Conservation (phyloP, 1,284 basidiomycete species). For the Earliella scabrosa region DNA sequence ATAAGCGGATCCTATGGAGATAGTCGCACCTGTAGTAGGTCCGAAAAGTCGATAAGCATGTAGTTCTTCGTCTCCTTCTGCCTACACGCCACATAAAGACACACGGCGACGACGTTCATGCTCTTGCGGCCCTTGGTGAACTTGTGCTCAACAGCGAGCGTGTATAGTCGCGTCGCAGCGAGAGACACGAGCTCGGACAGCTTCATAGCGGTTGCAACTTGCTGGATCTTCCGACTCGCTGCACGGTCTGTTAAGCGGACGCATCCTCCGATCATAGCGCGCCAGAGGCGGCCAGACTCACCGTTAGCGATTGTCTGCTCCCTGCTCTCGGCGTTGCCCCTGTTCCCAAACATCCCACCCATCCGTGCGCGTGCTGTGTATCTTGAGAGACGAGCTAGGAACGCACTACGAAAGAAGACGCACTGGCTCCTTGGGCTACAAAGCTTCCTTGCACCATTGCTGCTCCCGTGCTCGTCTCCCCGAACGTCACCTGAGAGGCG, state of each 20-base stretch:
- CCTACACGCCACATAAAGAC: slow-evolving; percentile 93
- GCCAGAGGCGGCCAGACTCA: slow-evolving; percentile 38
- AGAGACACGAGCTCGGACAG: slow-evolving; percentile 83
- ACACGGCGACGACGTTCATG: slow-evolving; percentile 93
- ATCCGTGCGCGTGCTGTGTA: slow-evolving; percentile 81
- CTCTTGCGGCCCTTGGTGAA: slow-evolving; percentile 94
- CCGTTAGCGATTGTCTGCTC: slow-evolving; percentile 92
- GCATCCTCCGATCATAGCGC: background rate
- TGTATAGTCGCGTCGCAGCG: slow-evolving; percentile 88
- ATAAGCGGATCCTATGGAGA: background rate
- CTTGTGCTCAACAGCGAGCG: slow-evolving; percentile 91
- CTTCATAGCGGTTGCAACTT: slow-evolving; percentile 78
- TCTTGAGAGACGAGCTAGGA: background rate
- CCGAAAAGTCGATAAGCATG: slow-evolving; percentile 99
- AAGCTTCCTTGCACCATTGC: slow-evolving; percentile 96
- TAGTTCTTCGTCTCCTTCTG: slow-evolving; percentile 90
- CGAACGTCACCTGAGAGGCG: slow-evolving; percentile 77
- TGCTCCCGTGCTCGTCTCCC: slow-evolving; percentile 90
- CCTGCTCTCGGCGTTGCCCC: slow-evolving; percentile 76
- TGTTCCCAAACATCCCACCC: slow-evolving; percentile 79
- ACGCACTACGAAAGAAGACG: slow-evolving; percentile 39
- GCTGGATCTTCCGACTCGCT: slow-evolving; percentile 86
- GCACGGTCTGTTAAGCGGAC: background rate
- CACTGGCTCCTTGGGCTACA: slow-evolving; percentile 92
- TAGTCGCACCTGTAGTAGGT: slow-evolving; percentile 74